Evolutionary conservation across 1,139 yeast species (phyloP).

Genomic region (Blastobotrys serpentis): DNA sequence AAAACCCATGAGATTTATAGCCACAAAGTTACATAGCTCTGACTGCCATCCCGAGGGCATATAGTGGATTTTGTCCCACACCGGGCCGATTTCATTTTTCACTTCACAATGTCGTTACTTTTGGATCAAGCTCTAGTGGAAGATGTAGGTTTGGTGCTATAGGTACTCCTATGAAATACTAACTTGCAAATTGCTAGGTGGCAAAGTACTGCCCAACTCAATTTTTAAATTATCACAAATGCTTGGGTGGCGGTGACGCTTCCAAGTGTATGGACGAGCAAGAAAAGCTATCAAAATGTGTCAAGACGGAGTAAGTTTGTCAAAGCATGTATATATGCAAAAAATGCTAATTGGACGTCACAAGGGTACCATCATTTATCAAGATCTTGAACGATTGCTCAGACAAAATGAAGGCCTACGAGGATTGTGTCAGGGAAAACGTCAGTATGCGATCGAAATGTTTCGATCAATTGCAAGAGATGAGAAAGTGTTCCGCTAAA

Average conservation of each 20-base stretch:
- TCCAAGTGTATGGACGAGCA: conserved; percentile 53
- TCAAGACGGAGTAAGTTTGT: conserved; percentile 41
- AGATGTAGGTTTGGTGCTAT: conserved; percentile 42
- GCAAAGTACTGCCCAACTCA: conserved; percentile 66
- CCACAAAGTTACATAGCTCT: too few species aligned
- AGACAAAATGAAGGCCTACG: conserved; percentile 56
- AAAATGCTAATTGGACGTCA: neutral
- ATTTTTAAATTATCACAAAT: conserved; percentile 63
- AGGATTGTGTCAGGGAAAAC: conserved; percentile 52
- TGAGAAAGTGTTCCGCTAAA: conserved; percentile 41
- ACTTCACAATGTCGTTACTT: conserved; percentile 48
- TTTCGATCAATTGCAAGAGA: conserved; percentile 38
- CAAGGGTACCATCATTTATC: conserved; percentile 59
- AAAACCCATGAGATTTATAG: too few species aligned
- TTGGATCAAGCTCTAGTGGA: conserved; percentile 56
- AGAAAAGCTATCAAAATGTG: conserved; percentile 53
- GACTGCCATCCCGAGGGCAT: too few species aligned
- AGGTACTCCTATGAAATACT: neutral
- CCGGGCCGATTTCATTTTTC: too few species aligned
- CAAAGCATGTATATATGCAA: neutral
- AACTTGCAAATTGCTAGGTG: conserved; percentile 37
- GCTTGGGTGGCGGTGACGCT: conserved; percentile 53
- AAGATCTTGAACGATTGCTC: conserved; percentile 60
- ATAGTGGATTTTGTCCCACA: too few species aligned
- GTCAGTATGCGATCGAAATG: conserved; percentile 45